Base-by-base conservation (phyloP, 2,329 filamentous ascomycete species). In the Colletotrichum melonis region DNA sequence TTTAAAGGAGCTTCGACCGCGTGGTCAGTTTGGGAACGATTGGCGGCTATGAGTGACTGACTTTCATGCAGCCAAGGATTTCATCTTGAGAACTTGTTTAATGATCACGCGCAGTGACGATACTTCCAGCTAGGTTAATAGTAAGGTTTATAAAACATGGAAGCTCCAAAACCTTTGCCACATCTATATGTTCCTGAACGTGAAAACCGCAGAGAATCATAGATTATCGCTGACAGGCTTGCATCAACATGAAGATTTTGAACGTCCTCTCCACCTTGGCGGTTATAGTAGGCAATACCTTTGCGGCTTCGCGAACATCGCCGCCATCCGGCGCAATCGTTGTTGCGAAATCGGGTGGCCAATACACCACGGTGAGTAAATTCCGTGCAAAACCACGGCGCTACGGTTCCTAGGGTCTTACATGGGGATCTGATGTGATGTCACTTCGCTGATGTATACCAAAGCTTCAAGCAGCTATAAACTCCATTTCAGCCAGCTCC, bases 391-490 rank as follows among this genome's bases (percentile, higher is more conserved):
- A 46, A 46, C 5, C 0, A 46, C 0, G 42, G 1, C 16, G 7
- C 8, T 1, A 19, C 19, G 12, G 19, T 19, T 9, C 1, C 3
- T n/a, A 22, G 42, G 19, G 1, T 49, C 8, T 11, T 1, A 49
- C 19, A 2, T 8, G 19, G 0, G 1, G 4, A 49, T 22, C 19
- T 3, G 11, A 3, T 2, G 5, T 32, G 12, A 12, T 4, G 8
- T 16, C n/a, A n/a, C 19, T 9, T 7, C 11, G 12, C 56, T 4
- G 1, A 11, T n/a, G 11, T 7, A 9, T 9, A 6, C 11, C 42
- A 66, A 42, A 66, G 80, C 77, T 92, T 55, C 88, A 91, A 78
- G 81, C 86, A 16, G 91, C 91, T 11, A 86, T 93, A 71, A 78
- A 90, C 76, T 86, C 90, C 3, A 85, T 92, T 12, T 88, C 86